Evolutionary conservation across 2,329 filamentous ascomycete genomes (phyloP), one percentile per base, ranked within the genome.

Genomic region (Pseudocercospora fuligena): DNA sequence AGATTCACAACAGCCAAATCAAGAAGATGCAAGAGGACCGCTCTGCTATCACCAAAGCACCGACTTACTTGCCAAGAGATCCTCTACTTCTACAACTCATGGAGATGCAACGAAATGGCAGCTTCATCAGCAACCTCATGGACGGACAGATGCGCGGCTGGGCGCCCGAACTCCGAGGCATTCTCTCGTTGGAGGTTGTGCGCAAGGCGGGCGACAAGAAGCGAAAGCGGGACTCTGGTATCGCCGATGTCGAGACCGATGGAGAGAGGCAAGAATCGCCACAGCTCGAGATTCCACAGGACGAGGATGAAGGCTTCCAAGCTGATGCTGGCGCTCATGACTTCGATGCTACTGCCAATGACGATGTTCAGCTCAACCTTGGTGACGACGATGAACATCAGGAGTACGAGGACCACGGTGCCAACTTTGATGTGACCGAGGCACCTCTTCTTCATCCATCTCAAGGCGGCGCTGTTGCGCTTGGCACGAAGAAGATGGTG

Each of bases 401-500:
- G 27, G 68, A 69, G 29, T 72, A 73, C 27, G 73, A 75, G 33
- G 72, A 75, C 14, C 64, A 68, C 29, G 69, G 72, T 43, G 70
- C 69, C 29, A 70, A 74, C 57, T 92, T 95, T 73, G 92, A 97
- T 73, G 92, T 93, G 51, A 94, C 92, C 0, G 90, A 88, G 43
- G 87, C 87, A 25, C 90, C 92, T 11, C 80, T 92, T 3, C 87
- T 94, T 3, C 92, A 95, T 75, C 92, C 93, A 11, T 88, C 89
- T 31, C 93, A 97, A 70, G 92, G 89, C 69, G 93, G 93, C 0
- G 92, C 93, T 0, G 90, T 98, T 8, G 97, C 94, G 0, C 81
- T 97, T 19, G 94, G 93, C 67, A 99, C 95, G 11, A 95, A 96
- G 80, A 94, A 97, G 75, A 95, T 95, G 36, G 96, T 99, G 21